These are phyloP conservation scores for Lathyrus aphaca DNA, from an alignment of 306 rosid species.

Conservation along the genomic window DNA sequence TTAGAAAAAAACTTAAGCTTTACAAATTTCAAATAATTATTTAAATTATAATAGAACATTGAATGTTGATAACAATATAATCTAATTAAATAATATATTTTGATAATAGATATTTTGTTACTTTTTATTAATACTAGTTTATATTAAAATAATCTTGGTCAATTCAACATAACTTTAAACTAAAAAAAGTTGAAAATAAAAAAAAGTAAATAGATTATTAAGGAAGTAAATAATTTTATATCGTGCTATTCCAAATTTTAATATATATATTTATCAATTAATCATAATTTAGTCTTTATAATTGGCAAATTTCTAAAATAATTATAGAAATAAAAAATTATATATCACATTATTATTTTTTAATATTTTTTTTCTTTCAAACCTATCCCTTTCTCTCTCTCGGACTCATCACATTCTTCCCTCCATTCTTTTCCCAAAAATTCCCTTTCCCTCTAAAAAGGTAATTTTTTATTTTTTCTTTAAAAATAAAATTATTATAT, in stretches of 20 bases:
- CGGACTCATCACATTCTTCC: not conserved
- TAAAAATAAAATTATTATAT: not conserved
- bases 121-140: not conserved
- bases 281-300: not conserved
- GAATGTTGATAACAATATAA: not conserved
- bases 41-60: not conserved
- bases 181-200: not conserved
- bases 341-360: too few species aligned
- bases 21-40: too few species aligned
- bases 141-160: not conserved
- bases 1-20: too few species aligned
- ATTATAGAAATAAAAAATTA: not conserved
- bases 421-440: constrained; percentile 12
- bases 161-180: not conserved
- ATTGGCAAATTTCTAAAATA: not conserved
- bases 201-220: too few species aligned
- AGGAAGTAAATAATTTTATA: not conserved
- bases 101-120: not conserved
- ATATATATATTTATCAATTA: not conserved
- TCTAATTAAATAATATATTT: not conserved
- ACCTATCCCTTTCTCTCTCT: not conserved
- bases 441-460: constrained; percentile 7
- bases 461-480: not conserved
- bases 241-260: not conserved
- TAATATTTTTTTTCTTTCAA: not conserved